These are phyloP conservation scores for Annulohypoxylon nitens DNA, from an alignment of 495 filamentous ascomycete genomes.

Conservation along the genomic window DNA sequence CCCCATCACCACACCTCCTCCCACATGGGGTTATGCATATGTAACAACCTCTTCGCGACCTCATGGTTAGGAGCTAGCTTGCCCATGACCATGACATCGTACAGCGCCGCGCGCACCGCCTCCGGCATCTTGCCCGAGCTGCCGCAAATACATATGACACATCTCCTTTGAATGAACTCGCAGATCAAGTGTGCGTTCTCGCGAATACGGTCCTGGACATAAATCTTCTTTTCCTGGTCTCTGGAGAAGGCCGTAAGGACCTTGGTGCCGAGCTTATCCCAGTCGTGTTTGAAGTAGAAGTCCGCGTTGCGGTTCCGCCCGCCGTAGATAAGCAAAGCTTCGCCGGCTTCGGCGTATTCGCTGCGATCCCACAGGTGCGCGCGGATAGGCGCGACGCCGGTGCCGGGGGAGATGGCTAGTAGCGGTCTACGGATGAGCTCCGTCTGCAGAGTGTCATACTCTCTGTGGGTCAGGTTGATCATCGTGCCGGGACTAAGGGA, in stretches of 20 bases:
- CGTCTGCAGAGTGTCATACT: constrained; percentile 17
- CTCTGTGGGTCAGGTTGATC: constrained; percentile 68
- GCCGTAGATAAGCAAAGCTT: constrained; percentile 78
- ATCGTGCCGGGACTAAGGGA: constrained; percentile 68
- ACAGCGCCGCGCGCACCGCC: constrained; percentile 84
- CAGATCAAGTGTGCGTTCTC: constrained; percentile 70
- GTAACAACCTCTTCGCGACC: constrained; percentile 51
- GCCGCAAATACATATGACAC: constrained; percentile 79
- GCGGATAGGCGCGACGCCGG: constrained; percentile 89
- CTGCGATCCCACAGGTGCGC: constrained; percentile 79
- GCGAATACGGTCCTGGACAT: constrained; percentile 88
- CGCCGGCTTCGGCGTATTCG: constrained; percentile 40
- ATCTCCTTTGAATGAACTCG: constrained; percentile 60
- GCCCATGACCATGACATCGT: constrained; percentile 70
- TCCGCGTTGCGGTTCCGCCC: constrained; percentile 79
- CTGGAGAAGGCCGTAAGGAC: constrained; percentile 88
- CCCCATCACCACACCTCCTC: constrained; percentile 61
- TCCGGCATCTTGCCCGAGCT: constrained; percentile 88
- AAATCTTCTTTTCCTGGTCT: constrained; percentile 73
- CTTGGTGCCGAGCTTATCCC: constrained; percentile 61
- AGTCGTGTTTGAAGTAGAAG: constrained; percentile 85
- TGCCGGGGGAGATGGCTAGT: constrained; percentile 88
- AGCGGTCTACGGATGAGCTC: constrained; percentile 63
- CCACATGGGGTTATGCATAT: constrained; percentile 53
- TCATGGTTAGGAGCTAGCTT: constrained; percentile 44